Evolutionary conservation across 495 filamentous ascomycete species (phyloP).

Genomic region (Trichoderma virens): DNA sequence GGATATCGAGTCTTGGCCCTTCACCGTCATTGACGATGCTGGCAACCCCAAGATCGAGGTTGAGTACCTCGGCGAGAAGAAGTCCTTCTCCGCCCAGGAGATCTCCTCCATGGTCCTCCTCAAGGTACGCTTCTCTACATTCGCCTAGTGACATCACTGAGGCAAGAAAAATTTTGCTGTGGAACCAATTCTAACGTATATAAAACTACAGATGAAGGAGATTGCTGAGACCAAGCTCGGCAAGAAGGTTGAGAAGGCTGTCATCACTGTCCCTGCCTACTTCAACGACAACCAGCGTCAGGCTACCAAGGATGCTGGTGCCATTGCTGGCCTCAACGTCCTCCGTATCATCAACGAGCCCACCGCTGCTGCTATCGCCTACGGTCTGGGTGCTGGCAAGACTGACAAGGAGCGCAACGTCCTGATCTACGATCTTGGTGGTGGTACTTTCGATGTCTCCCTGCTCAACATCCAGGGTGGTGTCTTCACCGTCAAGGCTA

Average conservation of each 20-base stretch:
- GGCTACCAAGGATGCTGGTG: constrained; percentile 97
- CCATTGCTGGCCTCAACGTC: constrained; percentile 94
- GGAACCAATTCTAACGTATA: neutral
- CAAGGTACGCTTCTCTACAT: constrained; percentile 50
- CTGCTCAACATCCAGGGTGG: constrained; percentile 97
- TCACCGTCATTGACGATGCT: constrained; percentile 88
- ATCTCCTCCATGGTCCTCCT: constrained; percentile 92
- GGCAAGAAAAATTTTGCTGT: neutral
- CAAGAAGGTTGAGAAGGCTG: constrained; percentile 94
- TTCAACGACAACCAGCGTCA: constrained; percentile 99
- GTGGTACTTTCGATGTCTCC: constrained; percentile 99
- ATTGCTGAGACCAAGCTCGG: constrained; percentile 94
- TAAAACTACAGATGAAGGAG: constrained; percentile 74
- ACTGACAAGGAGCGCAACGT: constrained; percentile 94
- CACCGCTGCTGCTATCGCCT: constrained; percentile 93
- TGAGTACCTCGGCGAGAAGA: constrained; percentile 88
- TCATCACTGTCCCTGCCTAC: constrained; percentile 97
- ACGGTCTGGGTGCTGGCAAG: constrained; percentile 92
- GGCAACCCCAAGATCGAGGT: constrained; percentile 91
- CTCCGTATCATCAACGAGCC: constrained; percentile 99
- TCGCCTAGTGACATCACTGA: neutral
- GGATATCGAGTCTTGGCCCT: constrained; percentile 96
- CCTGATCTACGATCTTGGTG: constrained; percentile 98
- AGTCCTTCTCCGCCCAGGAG: constrained; percentile 96
- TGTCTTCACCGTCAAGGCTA: constrained; percentile 99